phyloP scores from a whole-genome alignment of 2,329 filamentous ascomycete species.

The Rutstroemia sp. region DNA sequence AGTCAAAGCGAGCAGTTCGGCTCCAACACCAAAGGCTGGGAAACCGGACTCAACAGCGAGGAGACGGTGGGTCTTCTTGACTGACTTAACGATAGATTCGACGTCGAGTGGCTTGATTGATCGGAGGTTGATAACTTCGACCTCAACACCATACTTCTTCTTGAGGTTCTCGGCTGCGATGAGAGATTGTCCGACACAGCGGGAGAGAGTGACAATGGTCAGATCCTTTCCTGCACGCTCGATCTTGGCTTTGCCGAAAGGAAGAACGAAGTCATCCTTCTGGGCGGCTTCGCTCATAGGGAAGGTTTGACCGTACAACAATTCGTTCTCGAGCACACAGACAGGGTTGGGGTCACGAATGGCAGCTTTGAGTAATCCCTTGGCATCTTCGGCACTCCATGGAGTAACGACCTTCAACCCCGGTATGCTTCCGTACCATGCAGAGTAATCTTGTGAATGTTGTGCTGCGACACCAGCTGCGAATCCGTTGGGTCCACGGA shows the following conservation, averaged over 20 bases:
- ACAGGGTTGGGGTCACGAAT: constrained; percentile 98
- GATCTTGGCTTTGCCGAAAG: constrained; percentile 98
- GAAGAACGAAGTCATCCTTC: constrained; percentile 92
- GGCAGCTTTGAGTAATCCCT: constrained; percentile 94
- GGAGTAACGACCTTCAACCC: constrained; percentile 95
- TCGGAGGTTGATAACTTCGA: constrained; percentile 95
- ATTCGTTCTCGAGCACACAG: constrained; percentile 80
- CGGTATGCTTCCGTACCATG: constrained; percentile 98
- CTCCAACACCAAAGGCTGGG: constrained; percentile 86
- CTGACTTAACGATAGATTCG: constrained; percentile 88
- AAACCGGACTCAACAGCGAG: constrained; percentile 92
- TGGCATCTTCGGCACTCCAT: constrained; percentile 96
- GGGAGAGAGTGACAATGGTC: constrained; percentile 89
- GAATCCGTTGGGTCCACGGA: constrained; percentile 98
- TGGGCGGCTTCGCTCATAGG: constrained; percentile 96
- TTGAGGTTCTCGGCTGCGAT: constrained; percentile 85
- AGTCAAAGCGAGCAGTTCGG: constrained; percentile 87
- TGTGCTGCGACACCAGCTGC: constrained; percentile 91
- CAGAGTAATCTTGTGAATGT: constrained; percentile 97
- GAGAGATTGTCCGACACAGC: constrained; percentile 89
- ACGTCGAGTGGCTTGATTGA: constrained; percentile 96
- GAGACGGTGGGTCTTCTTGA: constrained; percentile 96
- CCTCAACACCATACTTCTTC: constrained; percentile 92
- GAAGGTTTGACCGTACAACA: constrained; percentile 89
- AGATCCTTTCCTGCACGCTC: constrained; percentile 94